phyloP scores from a whole-genome alignment of 352 stramenopile species.

The Phytophthora cajani region DNA sequence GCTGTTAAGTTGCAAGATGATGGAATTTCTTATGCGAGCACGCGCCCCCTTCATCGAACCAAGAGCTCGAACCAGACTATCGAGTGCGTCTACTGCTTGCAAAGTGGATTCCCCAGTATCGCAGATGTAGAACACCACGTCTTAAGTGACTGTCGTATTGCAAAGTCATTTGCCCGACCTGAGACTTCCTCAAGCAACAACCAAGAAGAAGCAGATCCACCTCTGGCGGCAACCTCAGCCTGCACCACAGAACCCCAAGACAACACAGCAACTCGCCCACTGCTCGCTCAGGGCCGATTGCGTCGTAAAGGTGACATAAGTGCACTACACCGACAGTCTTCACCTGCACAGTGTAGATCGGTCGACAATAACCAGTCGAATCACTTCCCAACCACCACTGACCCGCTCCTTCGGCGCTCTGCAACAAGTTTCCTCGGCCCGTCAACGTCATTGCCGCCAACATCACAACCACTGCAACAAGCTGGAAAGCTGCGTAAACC shows the following conservation, averaged over 20 bases:
- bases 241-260: not conserved
- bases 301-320: slow-evolving; percentile 37
- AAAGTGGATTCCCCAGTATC: slow-evolving; percentile 32
- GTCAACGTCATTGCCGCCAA: slow-evolving; percentile 1
- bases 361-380: slow-evolving; percentile 2
- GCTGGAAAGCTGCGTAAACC: slow-evolving; percentile 10
- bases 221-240: not conserved
- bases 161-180: slow-evolving; percentile 37
- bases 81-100: slow-evolving; percentile 59
- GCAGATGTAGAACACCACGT: slow-evolving; percentile 43
- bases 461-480: not conserved
- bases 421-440: not conserved
- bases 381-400: not conserved
- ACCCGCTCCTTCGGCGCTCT: not conserved
- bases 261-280: not conserved
- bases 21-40: not conserved
- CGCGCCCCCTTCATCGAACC: not conserved
- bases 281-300: slow-evolving; percentile 43
- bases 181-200: slow-evolving; percentile 4
- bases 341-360: not conserved
- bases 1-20: not conserved
- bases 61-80: slow-evolving; percentile 12
- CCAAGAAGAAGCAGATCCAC: slow-evolving; percentile 20
- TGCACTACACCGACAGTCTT: slow-evolving; percentile 11
- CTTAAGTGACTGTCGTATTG: slow-evolving; percentile 43